These are phyloP conservation scores for Phoma sp. DNA, from an alignment of 2,329 filamentous ascomycete species.

Conservation along the genomic window DNA sequence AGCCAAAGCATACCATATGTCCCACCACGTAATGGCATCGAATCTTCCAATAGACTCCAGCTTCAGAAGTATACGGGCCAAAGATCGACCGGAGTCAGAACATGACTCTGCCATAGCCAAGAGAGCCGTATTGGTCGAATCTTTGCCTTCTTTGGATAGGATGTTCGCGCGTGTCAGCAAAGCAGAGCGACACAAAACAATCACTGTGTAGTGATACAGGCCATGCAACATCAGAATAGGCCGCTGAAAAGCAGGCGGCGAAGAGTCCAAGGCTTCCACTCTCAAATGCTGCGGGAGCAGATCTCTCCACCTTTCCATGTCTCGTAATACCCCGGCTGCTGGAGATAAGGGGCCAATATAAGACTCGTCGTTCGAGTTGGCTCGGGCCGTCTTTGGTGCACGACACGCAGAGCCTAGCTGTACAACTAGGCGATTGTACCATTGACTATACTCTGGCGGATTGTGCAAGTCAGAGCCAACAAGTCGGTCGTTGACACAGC, in stretches of 20 bases:
- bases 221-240: conserved; percentile 49
- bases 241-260: conserved; percentile 45
- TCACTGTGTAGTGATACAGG: conserved; percentile 50
- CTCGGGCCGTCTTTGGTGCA: conserved; percentile 42
- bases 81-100: conserved; percentile 45
- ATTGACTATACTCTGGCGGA: conserved; percentile 48
- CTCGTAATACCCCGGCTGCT: conserved; percentile 46
- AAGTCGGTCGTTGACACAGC: conserved; percentile 46
- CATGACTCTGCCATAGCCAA: conserved; percentile 47
- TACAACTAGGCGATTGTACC: conserved; percentile 46
- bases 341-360: conserved; percentile 49
- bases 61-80: conserved; percentile 44
- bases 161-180: conserved; percentile 47
- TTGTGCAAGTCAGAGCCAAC: conserved; percentile 39
- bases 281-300: conserved; percentile 48
- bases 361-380: conserved; percentile 41
- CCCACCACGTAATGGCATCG: conserved; percentile 51
- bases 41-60: conserved; percentile 48
- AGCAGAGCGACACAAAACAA: conserved; percentile 48
- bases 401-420: conserved; percentile 49
- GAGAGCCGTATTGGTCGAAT: conserved; percentile 35
- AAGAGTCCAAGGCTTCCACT: conserved; percentile 39
- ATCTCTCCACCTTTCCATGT: conserved; percentile 49
- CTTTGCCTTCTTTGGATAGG: conserved; percentile 33
- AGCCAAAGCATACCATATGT: conserved; percentile 50